These are phyloP conservation scores for Umbelopsis sp. DNA, from an alignment of 371 early-diverging fungal genomes.

Conservation along the genomic window DNA sequence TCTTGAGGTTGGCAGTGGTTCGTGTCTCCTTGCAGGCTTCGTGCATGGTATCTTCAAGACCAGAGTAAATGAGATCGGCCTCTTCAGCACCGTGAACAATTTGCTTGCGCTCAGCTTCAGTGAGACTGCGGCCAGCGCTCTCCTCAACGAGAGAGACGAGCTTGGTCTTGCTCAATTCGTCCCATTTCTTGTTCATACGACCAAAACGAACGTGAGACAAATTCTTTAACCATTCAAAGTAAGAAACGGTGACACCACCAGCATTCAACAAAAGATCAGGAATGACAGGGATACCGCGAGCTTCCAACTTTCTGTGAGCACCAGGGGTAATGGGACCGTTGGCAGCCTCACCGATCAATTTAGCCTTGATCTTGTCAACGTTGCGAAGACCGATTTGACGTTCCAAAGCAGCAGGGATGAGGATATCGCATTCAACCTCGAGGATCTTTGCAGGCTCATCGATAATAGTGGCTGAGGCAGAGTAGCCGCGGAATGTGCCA, in stretches of 20 bases:
- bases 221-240: conserved; percentile 88
- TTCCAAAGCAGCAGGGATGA: conserved; percentile 88
- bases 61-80: conserved; percentile 89
- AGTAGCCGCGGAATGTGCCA: conserved; percentile 74
- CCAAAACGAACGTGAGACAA: conserved; percentile 88
- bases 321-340: conserved; percentile 88
- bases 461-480: conserved; percentile 63
- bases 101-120: conserved; percentile 76
- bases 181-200: conserved; percentile 92
- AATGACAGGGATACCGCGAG: conserved; percentile 71
- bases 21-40: conserved; percentile 70
- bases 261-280: conserved; percentile 87
- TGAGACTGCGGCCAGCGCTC: conserved; percentile 75
- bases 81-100: conserved; percentile 91
- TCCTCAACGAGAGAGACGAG: conserved; percentile 79
- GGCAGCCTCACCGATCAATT: conserved; percentile 88
- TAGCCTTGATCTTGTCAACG: conserved; percentile 79
- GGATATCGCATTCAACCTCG: conserved; percentile 84
- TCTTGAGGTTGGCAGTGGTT: conserved; percentile 61
- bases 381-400: conserved; percentile 85
- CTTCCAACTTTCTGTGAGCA: conserved; percentile 73
- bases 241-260: conserved; percentile 88
- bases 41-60: conserved; percentile 90
- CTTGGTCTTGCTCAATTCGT: conserved; percentile 80
- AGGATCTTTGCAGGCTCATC: conserved; percentile 65